Percentiles rank a stretch among this genome's conserved stretches.
Conservation (phyloP, 78 protist species). For the Dictyostelium brefeldianum region DNA sequence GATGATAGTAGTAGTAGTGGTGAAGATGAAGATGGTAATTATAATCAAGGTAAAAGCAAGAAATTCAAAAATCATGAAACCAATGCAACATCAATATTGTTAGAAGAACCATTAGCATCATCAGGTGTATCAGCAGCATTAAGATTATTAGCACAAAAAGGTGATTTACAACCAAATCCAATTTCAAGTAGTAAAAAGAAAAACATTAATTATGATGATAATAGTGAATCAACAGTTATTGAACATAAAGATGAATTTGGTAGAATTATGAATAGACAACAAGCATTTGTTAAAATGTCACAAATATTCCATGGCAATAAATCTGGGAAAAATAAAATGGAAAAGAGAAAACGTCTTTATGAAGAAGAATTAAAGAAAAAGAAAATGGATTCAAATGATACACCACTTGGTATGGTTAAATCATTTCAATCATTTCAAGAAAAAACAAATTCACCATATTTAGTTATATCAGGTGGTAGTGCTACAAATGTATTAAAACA, state of each 20-base stretch:
- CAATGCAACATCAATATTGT: not conserved
- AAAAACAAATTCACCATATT: conserved; percentile 19
- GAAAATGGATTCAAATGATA: conserved; percentile 58
- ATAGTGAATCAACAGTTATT: conserved; percentile 22
- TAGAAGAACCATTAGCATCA: conserved; percentile 73
- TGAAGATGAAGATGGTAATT: conserved; percentile 10
- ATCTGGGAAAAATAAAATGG: conserved; percentile 58
- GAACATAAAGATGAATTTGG: conserved; percentile 74
- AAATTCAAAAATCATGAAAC: not conserved
- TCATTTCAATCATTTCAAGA: conserved; percentile 52
- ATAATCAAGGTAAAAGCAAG: not conserved
- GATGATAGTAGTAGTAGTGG: not conserved
- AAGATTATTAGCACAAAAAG: conserved; percentile 52
- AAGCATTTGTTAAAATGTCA: conserved; percentile 34
- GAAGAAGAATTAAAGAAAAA: conserved; percentile 40
- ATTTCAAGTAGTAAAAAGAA: conserved; percentile 20
- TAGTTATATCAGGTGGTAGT: conserved; percentile 42
- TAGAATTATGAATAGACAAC: conserved; percentile 29
- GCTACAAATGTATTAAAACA: not conserved
- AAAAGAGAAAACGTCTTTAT: conserved; percentile 27
- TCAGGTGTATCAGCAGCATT: conserved; percentile 59
- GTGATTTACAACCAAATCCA: conserved; percentile 40
- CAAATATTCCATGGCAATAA: conserved; percentile 68
- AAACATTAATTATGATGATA: conserved; percentile 36
- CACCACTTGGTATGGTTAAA: conserved; percentile 40